phyloP scores from a whole-genome alignment of 75 land plant genomes.

The Pinus tabuliformis region DNA sequence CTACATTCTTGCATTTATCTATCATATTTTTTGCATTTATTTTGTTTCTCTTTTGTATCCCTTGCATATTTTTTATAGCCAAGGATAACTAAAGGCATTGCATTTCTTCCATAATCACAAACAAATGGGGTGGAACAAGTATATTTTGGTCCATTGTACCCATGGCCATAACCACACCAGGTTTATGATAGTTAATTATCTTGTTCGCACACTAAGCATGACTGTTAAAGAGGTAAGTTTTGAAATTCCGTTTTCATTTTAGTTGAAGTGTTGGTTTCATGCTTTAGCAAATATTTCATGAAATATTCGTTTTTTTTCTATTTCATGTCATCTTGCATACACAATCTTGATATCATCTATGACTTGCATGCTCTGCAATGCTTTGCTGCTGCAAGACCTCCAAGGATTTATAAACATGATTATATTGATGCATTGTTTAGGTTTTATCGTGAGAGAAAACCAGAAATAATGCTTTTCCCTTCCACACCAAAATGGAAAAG shows the following conservation, averaged over 20 bases:
- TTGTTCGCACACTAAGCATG: constrained; percentile 57
- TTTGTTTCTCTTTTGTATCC: neutral
- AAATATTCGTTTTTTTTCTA: neutral
- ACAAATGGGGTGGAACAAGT: constrained; percentile 41
- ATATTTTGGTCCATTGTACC: constrained; percentile 92
- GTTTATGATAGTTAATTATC: constrained; percentile 87
- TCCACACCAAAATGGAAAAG: constrained; percentile 96
- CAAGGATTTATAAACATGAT: constrained; percentile 91
- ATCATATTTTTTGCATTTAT: neutral
- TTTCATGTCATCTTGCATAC: neutral
- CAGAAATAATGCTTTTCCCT: constrained; percentile 65
- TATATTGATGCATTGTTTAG: constrained; percentile 79
- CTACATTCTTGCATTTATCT: neutral
- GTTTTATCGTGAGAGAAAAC: constrained; percentile 83
- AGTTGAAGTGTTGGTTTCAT: neutral
- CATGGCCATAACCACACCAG: constrained; percentile 98
- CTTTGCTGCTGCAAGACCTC: constrained; percentile 90
- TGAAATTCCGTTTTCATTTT: neutral
- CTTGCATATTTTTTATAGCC: neutral
- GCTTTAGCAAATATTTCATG: neutral
- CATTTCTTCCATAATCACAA: constrained; percentile 51
- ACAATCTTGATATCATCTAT: constrained; percentile 8
- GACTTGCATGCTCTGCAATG: constrained; percentile 53
- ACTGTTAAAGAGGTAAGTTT: constrained; percentile 64
- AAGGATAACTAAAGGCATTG: constrained; percentile 41